Evolutionary conservation across 306 rosid genomes (phyloP).

Genomic region (Medicago lupulina): DNA sequence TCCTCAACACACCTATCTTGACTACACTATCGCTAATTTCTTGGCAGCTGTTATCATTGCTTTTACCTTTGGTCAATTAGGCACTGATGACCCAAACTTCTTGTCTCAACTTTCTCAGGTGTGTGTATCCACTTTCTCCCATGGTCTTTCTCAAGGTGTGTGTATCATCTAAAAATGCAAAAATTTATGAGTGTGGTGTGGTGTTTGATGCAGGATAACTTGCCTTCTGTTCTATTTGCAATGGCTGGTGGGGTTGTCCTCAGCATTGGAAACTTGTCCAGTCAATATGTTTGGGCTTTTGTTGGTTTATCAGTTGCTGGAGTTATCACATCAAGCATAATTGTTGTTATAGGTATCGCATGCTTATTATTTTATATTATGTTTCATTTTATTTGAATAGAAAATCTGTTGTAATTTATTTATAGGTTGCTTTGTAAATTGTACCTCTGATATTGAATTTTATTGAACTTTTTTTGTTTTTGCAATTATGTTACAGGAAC

Average conservation of each 20-base stretch:
- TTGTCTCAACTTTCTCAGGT: constrained; percentile 79
- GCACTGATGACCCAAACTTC: constrained; percentile 60
- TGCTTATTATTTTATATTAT: background rate
- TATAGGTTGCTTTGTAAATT: too few relatives aligned
- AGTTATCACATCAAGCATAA: constrained; percentile 81
- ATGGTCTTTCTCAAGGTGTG: too few relatives aligned
- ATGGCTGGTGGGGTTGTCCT: constrained; percentile 89
- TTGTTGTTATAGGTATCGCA: constrained; percentile 80
- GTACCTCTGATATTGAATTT: background rate
- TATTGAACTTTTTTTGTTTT: constrained; percentile 8
- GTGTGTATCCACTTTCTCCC: background rate
- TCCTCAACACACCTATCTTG: constrained; percentile 96
- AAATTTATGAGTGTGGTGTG: background rate
- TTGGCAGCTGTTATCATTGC: constrained; percentile 88
- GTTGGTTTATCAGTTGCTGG: constrained; percentile 90
- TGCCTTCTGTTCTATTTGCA: constrained; percentile 84
- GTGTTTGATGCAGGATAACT: constrained; percentile 65
- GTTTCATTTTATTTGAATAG: too few relatives aligned
- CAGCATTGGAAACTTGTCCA: constrained; percentile 79
- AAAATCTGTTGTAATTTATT: too few relatives aligned
- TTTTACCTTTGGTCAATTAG: constrained; percentile 80
- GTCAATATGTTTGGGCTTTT: constrained; percentile 90
- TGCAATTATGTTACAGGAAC: constrained; percentile 63
- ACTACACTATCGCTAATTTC: constrained; percentile 78
- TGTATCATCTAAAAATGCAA: too few relatives aligned